These are phyloP conservation scores for Xylaria venustula DNA, from an alignment of 495 filamentous ascomycete genomes.

Conservation along the genomic window DNA sequence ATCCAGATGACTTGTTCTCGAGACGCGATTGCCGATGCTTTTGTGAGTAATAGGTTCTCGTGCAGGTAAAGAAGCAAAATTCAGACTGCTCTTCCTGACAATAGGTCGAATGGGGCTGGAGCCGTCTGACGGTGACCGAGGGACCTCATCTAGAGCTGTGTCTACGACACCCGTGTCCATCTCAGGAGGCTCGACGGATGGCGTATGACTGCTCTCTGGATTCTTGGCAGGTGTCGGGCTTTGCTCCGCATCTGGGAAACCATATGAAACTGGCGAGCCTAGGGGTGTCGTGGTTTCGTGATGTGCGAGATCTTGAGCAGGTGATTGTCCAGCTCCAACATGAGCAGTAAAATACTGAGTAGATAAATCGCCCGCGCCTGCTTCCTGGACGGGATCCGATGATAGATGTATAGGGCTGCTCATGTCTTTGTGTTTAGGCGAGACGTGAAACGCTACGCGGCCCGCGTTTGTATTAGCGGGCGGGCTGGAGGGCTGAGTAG, in stretches of 20 bases:
- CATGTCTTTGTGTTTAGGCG: slow-evolving; percentile 8
- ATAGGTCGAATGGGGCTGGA: slow-evolving; percentile 50
- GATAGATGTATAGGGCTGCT: slow-evolving; percentile 17
- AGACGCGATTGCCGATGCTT: slow-evolving; percentile 67
- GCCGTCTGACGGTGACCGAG: slow-evolving; percentile 46
- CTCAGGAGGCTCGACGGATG: slow-evolving; percentile 16
- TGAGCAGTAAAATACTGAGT: slow-evolving; percentile 27
- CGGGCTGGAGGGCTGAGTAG: slow-evolving; percentile 23
- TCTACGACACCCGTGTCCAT: slow-evolving; percentile 31
- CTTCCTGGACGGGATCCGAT: slow-evolving; percentile 16
- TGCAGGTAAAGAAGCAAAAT: slow-evolving; percentile 87
- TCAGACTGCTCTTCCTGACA: slow-evolving; percentile 88
- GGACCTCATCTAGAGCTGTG: slow-evolving; percentile 48
- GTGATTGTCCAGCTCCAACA: slow-evolving; percentile 4
- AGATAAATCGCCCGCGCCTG: slow-evolving; percentile 13
- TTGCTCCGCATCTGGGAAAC: slow-evolving; percentile 13
- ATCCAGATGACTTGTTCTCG: slow-evolving; percentile 78
- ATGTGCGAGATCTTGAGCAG: slow-evolving; percentile 9
- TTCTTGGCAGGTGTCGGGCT: slow-evolving; percentile 27
- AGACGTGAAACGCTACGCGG: slow-evolving; percentile 8
- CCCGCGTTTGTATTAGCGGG: slow-evolving; percentile 14
- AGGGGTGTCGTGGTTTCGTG: slow-evolving; percentile 29
- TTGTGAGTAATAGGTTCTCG: slow-evolving; percentile 84
- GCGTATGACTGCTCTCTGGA: slow-evolving; percentile 12
- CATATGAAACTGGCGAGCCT: slow-evolving; percentile 21